phyloP scores from a whole-genome alignment of 768 basidiomycete species.

The Hemileccinum impolitum region DNA sequence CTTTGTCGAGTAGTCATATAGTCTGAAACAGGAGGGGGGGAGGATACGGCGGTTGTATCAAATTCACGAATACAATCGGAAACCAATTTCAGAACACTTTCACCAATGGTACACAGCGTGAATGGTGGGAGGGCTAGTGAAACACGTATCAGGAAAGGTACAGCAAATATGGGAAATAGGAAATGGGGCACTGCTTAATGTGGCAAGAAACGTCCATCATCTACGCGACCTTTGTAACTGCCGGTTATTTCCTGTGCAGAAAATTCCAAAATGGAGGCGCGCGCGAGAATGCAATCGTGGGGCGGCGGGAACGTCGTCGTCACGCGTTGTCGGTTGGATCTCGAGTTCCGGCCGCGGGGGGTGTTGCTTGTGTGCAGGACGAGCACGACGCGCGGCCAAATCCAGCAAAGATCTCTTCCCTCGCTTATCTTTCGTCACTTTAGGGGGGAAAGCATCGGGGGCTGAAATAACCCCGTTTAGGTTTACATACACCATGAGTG shows the following conservation, averaged over 20 bases:
- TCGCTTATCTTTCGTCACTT: constrained; percentile 15
- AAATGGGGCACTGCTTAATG: neutral
- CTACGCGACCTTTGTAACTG: constrained; percentile 10
- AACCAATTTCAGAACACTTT: constrained; percentile 1
- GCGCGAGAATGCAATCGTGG: constrained; percentile 13
- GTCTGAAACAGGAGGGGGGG: neutral
- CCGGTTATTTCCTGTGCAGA: constrained; percentile 34
- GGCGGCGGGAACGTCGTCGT: constrained; percentile 9
- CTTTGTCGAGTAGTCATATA: constrained; percentile 23
- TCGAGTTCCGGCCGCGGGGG: constrained; percentile 12
- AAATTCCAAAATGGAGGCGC: constrained; percentile 35
- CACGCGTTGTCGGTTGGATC: neutral
- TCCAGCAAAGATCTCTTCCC: constrained; percentile 10
- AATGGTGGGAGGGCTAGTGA: neutral
- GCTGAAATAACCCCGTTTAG: constrained; percentile 29
- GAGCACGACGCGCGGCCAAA: constrained; percentile 14
- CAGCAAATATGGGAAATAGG: constrained; percentile 1
- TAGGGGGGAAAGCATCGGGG: constrained; percentile 35
- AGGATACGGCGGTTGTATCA: neutral
- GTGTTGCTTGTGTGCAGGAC: constrained; percentile 27
- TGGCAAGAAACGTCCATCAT: constrained; percentile 1
- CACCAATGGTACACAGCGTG: constrained; percentile 10
- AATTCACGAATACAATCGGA: constrained; percentile 4
- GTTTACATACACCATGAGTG: neutral
- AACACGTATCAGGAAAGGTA: constrained; percentile 9